A percentile compares a stretch with the other conserved stretches of the same genome.
phyloP scores from a whole-genome alignment of 1,284 basidiomycete genomes.

The Porodaedalea pini region DNA sequence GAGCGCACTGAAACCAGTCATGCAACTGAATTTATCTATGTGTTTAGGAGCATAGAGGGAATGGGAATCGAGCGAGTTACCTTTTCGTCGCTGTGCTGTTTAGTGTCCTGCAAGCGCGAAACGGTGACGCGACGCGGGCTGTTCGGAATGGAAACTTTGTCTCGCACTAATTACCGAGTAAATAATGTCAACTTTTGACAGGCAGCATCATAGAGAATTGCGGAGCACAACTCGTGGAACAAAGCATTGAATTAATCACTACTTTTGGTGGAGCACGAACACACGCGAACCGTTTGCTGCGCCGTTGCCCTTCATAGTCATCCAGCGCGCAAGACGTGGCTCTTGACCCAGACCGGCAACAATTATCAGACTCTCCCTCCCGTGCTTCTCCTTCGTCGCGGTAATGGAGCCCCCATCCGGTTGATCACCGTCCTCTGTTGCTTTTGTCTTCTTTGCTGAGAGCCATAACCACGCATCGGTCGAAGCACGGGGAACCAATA shows the following conservation, averaged over 20 bases:
- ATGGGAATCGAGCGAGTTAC: not conserved
- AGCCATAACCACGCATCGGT: conserved; percentile 44
- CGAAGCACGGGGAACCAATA: conserved; percentile 57
- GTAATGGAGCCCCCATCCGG: not conserved
- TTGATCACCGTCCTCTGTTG: not conserved
- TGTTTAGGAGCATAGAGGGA: not conserved
- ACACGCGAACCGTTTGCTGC: conserved; percentile 14
- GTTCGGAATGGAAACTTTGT: not conserved
- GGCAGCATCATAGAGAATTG: no score
- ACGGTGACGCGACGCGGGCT: not conserved
- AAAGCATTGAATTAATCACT: conserved; percentile 48
- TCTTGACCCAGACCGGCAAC: conserved; percentile 85
- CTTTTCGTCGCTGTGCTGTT: not conserved
- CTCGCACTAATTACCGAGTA: not conserved
- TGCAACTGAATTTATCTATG: conserved; percentile 22
- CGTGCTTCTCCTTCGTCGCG: not conserved
- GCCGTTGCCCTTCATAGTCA: conserved; percentile 53
- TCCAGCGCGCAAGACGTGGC: conserved; percentile 86
- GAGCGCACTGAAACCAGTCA: conserved; percentile 48
- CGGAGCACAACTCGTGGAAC: not conserved
- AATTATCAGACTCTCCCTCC: conserved; percentile 52
- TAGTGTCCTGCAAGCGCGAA: not conserved
- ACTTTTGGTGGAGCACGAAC: conserved; percentile 16
- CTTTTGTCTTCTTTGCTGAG: conserved; percentile 18
- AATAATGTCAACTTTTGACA: no score